Evolutionary conservation across 805 yeast species (phyloP).

Genomic region (Yarrowia sp.): DNA sequence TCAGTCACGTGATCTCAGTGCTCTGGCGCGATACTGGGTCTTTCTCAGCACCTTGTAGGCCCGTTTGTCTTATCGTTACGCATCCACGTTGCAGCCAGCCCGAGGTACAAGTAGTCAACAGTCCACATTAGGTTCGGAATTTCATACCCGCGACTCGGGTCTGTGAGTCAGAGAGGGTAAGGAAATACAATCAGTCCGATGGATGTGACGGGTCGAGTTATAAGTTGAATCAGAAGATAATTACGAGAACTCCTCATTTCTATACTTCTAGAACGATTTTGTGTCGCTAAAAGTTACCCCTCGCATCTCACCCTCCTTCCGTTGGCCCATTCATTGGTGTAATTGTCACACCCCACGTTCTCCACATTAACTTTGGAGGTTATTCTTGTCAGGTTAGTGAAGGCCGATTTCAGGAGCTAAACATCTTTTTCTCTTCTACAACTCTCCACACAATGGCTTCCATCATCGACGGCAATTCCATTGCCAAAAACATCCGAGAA

Average conservation of each 20-base stretch:
- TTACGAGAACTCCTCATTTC: too few species aligned
- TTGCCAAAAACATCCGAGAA: slow-evolving; percentile 43
- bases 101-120: neutral
- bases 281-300: neutral
- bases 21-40: too few species aligned
- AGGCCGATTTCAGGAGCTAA: neutral
- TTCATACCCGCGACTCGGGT: neutral
- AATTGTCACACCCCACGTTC: slow-evolving; percentile 11
- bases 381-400: neutral
- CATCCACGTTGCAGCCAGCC: slow-evolving; percentile 4
- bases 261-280: neutral
- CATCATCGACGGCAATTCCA: slow-evolving; percentile 25
- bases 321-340: neutral
- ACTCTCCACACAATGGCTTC: slow-evolving; percentile 3
- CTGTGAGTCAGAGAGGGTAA: neutral
- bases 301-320: neutral
- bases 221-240: neutral
- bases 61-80: neutral
- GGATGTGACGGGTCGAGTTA: neutral
- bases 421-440: neutral
- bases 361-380: slow-evolving; percentile 1
- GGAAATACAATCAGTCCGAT: neutral
- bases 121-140: neutral
- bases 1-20: neutral
- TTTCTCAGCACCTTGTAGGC: neutral